Evolutionary conservation across 208 protist species (phyloP).

Genomic region (Leptomonas pyrrhocoris): DNA sequence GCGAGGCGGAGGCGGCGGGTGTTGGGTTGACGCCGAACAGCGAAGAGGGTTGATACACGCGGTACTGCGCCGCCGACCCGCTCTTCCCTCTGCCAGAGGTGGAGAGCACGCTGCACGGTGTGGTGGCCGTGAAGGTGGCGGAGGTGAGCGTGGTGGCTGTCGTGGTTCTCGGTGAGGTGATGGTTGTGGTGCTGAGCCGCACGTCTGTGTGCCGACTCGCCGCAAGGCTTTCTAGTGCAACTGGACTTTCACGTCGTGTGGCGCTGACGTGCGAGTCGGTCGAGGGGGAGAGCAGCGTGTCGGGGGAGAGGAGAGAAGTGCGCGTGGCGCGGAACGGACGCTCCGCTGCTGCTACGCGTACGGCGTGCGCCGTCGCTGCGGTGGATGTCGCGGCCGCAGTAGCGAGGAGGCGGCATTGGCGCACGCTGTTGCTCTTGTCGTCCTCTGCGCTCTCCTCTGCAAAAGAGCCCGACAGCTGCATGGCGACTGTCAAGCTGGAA

Average conservation of each 20-base stretch:
- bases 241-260: not conserved
- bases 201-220: conserved; percentile 5
- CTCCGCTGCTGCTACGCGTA: not conserved
- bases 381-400: not conserved
- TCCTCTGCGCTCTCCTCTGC: not conserved
- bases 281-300: not conserved
- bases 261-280: not conserved
- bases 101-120: not conserved
- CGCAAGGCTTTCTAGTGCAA: not conserved
- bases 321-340: not conserved
- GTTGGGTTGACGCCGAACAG: conserved; percentile 1
- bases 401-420: not conserved
- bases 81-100: not conserved
- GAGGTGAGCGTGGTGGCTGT: not conserved
- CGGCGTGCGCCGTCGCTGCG: not conserved
- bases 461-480: not conserved
- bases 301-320: not conserved
- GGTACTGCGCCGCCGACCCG: not conserved
- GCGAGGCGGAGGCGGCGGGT: not conserved
- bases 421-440: not conserved
- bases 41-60: conserved; percentile 4
- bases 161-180: not conserved
- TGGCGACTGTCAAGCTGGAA: not conserved
- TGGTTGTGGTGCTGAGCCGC: not conserved
- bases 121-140: not conserved